phyloP scores from a whole-genome alignment of 2,329 filamentous ascomycete species.

The Alternaria metachromatica region DNA sequence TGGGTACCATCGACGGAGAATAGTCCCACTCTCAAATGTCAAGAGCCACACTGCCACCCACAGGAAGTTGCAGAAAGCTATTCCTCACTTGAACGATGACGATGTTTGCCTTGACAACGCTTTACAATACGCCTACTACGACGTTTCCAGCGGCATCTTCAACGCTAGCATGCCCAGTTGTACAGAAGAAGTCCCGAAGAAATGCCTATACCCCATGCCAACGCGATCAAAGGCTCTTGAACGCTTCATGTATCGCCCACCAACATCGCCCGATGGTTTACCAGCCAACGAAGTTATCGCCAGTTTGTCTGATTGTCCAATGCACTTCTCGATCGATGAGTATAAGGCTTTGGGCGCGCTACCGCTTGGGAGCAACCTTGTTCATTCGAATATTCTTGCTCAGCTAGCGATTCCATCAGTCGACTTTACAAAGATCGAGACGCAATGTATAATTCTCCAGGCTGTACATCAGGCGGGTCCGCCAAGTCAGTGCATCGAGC shows the following conservation, averaged over 20 bases:
- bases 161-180: slow-evolving; percentile 5
- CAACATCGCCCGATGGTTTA: slow-evolving; percentile 28
- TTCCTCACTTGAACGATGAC: slow-evolving; percentile 35
- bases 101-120: slow-evolving; percentile 58
- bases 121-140: slow-evolving; percentile 47
- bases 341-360: slow-evolving; percentile 61
- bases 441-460: slow-evolving; percentile 58
- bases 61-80: slow-evolving; percentile 25
- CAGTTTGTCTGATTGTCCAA: slow-evolving; percentile 52
- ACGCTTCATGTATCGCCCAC: slow-evolving; percentile 50
- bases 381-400: slow-evolving; percentile 7
- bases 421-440: slow-evolving; percentile 56
- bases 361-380: slow-evolving; percentile 54
- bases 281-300: slow-evolving; percentile 59
- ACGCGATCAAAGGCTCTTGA: slow-evolving; percentile 44
- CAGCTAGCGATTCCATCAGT: slow-evolving; percentile 48
- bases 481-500: slow-evolving; percentile 13
- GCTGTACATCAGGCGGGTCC: slow-evolving; percentile 58
- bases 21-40: slow-evolving; percentile 45
- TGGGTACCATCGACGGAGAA: slow-evolving; percentile 15
- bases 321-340: slow-evolving; percentile 59
- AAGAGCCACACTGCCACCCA: slow-evolving; percentile 51
- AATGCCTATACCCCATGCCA: slow-evolving; percentile 54
- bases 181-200: slow-evolving; percentile 22
- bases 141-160: slow-evolving; percentile 25